Percentiles rank a stretch among this genome's conserved stretches.
Conservation (phyloP, 805 yeast genomes). For the Candida ortonii region DNA sequence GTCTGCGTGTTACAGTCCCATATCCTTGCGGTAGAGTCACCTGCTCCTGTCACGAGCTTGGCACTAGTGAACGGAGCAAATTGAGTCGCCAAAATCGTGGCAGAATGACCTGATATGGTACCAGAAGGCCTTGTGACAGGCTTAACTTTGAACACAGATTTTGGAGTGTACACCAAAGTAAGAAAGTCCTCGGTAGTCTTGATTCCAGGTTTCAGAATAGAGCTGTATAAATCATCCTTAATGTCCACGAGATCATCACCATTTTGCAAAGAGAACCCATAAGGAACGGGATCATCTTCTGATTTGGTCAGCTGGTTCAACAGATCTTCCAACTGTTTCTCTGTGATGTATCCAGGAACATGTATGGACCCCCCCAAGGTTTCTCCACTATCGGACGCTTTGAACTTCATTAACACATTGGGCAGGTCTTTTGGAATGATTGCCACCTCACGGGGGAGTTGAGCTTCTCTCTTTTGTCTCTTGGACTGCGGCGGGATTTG, state of each 20-base stretch:
- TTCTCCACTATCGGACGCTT: constrained; percentile 92
- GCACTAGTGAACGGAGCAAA: constrained; percentile 90
- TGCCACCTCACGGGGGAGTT: constrained; percentile 71
- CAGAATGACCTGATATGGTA: constrained; percentile 93
- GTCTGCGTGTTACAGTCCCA: constrained; percentile 98
- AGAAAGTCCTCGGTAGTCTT: constrained; percentile 90
- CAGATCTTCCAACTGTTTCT: constrained; percentile 82
- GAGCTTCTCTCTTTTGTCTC: constrained; percentile 80
- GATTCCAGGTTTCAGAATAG: constrained; percentile 81
- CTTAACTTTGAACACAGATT: constrained; percentile 90
- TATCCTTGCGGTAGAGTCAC: constrained; percentile 90
- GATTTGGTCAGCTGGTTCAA: constrained; percentile 74
- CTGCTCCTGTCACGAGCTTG: constrained; percentile 91
- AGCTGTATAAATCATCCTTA: constrained; percentile 69
- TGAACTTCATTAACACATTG: constrained; percentile 81
- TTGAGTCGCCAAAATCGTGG: constrained; percentile 86
- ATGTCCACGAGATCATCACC: constrained; percentile 64
- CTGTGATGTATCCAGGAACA: constrained; percentile 87
- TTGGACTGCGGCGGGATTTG: constrained; percentile 91
- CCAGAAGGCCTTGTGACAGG: constrained; percentile 90
- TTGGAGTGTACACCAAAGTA: constrained; percentile 88
- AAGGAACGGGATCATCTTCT: constrained; percentile 83
- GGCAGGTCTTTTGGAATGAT: constrained; percentile 78
- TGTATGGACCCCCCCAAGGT: constrained; percentile 78
- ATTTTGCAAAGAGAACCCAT: constrained; percentile 68